Evolutionary conservation across 495 filamentous ascomycete species (phyloP).

Genomic region (Parathielavia hyrcaniae): DNA sequence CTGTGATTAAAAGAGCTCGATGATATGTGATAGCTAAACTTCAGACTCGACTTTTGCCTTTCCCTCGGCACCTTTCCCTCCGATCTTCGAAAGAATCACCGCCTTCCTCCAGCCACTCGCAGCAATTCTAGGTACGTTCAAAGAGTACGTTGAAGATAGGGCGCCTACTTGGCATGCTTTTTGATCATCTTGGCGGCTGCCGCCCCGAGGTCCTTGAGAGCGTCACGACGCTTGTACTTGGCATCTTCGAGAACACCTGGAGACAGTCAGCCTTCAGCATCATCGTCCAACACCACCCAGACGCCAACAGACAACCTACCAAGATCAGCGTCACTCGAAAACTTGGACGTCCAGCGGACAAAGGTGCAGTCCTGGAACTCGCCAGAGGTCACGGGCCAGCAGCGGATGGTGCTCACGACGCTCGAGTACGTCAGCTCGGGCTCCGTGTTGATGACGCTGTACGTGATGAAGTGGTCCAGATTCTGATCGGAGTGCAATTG

Average conservation of each 20-base stretch:
- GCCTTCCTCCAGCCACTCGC: too few species aligned
- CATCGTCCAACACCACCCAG: not conserved
- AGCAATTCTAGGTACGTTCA: too few species aligned
- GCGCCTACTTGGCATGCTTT: conserved; percentile 10
- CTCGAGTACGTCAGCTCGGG: conserved; percentile 55
- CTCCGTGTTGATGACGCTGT: conserved; percentile 56
- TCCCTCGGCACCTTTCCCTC: too few species aligned
- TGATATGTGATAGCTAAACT: too few species aligned
- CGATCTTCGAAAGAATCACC: too few species aligned
- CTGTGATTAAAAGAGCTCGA: too few species aligned
- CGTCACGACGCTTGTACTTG: conserved; percentile 66
- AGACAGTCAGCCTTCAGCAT: conserved; percentile 15
- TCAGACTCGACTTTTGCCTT: too few species aligned
- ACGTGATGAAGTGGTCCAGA: conserved; percentile 65
- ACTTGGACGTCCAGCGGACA: conserved; percentile 58
- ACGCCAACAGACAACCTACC: conserved; percentile 39
- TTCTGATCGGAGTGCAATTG: conserved; percentile 44
- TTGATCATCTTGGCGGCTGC: conserved; percentile 44
- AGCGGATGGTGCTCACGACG: conserved; percentile 56
- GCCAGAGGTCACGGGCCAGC: conserved; percentile 55
- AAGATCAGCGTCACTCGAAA: conserved; percentile 61
- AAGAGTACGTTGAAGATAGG: too few species aligned
- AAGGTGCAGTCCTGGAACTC: conserved; percentile 55
- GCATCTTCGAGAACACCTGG: conserved; percentile 63
- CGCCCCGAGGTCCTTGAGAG: conserved; percentile 56